These are phyloP conservation scores for Aegilops sharonensis DNA, from an alignment of 176 grass and related monocot species.

Conservation along the genomic window DNA sequence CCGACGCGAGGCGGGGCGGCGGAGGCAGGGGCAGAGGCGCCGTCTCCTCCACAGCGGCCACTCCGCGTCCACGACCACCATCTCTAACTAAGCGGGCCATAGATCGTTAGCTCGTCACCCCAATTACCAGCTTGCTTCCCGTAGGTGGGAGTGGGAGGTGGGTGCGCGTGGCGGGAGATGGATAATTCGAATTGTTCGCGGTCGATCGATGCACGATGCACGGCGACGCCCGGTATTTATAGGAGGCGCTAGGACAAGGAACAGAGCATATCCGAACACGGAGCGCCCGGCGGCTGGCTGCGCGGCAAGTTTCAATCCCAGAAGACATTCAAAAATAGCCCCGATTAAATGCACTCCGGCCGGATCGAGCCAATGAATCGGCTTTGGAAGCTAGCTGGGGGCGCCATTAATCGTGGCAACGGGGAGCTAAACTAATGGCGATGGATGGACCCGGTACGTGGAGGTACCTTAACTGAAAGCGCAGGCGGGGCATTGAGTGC, in stretches of 20 bases:
- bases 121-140: background rate
- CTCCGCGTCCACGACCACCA: background rate
- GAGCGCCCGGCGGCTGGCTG: background rate
- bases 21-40: constrained; percentile 33
- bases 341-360: background rate
- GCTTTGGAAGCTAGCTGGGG: constrained; percentile 14
- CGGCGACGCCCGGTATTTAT: constrained; percentile 24
- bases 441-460: constrained; percentile 7
- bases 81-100: constrained; percentile 33
- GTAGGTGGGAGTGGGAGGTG: background rate
- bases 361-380: background rate
- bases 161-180: background rate
- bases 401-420: background rate
- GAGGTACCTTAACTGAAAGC: constrained; percentile 9
- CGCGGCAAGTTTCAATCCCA: constrained; percentile 17
- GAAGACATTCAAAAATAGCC: background rate
- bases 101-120: background rate
- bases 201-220: background rate
- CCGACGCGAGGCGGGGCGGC: constrained; percentile 27
- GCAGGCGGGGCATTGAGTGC: constrained; percentile 36
- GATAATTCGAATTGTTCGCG: constrained; percentile 23
- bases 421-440: constrained; percentile 26
- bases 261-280: background rate
- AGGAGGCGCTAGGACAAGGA: background rate
- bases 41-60: background rate